Evolutionary conservation across 1,284 basidiomycete species (phyloP).

Genomic region (Ustilago loliicola): DNA sequence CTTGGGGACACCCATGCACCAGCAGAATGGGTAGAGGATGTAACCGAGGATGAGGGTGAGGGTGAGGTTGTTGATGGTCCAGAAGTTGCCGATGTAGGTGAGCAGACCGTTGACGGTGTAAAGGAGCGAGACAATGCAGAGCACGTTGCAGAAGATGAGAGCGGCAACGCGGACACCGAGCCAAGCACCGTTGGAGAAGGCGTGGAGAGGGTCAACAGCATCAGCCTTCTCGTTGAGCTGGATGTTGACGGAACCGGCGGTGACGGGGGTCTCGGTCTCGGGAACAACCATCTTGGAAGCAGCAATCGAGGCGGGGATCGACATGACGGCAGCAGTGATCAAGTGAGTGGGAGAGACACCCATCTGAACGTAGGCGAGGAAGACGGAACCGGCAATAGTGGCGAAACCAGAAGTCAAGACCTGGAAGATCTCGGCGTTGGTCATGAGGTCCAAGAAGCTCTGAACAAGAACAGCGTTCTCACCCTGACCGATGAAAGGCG

Average conservation of each 20-base stretch:
- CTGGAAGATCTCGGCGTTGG: slow-evolving; percentile 87
- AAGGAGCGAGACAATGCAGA: slow-evolving; percentile 80
- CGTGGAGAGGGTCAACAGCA: slow-evolving; percentile 80
- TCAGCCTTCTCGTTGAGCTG: slow-evolving; percentile 78
- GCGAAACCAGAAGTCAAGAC: slow-evolving; percentile 87
- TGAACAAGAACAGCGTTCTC: slow-evolving; percentile 70
- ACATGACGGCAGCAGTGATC: slow-evolving; percentile 91
- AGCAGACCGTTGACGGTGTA: slow-evolving; percentile 85
- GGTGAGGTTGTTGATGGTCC: slow-evolving; percentile 83
- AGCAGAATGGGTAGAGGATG: slow-evolving; percentile 84
- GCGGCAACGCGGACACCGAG: slow-evolving; percentile 89
- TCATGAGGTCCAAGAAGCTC: slow-evolving; percentile 90
- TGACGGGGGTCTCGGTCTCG: slow-evolving; percentile 85
- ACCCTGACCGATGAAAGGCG: slow-evolving; percentile 83
- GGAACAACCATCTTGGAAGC: slow-evolving; percentile 88
- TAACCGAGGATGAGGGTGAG: slow-evolving; percentile 85
- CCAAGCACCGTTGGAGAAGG: slow-evolving; percentile 86
- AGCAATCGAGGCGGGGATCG: slow-evolving; percentile 90
- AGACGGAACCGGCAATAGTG: slow-evolving; percentile 89
- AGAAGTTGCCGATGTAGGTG: slow-evolving; percentile 88
- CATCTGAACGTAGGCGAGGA: slow-evolving; percentile 83
- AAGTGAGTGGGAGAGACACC: slow-evolving; percentile 85
- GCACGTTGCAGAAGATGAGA: slow-evolving; percentile 84
- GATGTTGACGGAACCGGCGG: slow-evolving; percentile 82
- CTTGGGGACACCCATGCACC: slow-evolving; percentile 74